These are phyloP conservation scores for Sphaceloma murrayae DNA, from an alignment of 2,329 filamentous ascomycete genomes.

Conservation along the genomic window DNA sequence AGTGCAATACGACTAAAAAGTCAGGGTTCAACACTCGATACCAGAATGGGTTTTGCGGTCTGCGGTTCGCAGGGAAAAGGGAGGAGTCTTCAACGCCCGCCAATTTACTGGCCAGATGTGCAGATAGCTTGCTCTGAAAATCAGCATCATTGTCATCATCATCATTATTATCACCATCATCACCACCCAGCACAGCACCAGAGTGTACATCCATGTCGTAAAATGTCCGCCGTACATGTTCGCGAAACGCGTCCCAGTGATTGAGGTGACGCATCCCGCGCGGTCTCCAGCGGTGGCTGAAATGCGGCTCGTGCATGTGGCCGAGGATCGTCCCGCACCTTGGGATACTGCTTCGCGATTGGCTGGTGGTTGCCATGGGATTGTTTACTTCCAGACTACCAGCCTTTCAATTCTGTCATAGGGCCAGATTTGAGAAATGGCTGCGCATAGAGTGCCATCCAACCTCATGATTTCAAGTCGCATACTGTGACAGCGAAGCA, in stretches of 20 bases:
- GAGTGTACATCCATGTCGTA: background rate
- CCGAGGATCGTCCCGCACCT: background rate
- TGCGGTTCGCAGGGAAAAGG: background rate
- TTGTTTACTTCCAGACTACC: conserved; percentile 1
- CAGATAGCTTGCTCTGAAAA: background rate
- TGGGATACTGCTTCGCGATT: background rate
- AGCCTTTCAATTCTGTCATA: background rate
- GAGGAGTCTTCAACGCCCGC: conserved; percentile 11
- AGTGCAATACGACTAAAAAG: conserved; percentile 2
- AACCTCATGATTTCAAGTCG: conserved; percentile 17
- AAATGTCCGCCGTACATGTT: background rate
- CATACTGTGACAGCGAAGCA: conserved; percentile 4
- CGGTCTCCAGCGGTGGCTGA: too few species aligned
- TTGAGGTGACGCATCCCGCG: background rate
- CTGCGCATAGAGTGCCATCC: conserved; percentile 13
- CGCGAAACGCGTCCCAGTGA: background rate
- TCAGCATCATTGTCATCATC: too few species aligned
- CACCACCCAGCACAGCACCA: too few species aligned
- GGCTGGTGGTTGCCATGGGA: conserved; percentile 1
- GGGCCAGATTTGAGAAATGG: conserved; percentile 9
- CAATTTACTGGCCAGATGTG: conserved; percentile 11
- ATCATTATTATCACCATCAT: too few species aligned
- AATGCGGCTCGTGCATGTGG: too few species aligned
- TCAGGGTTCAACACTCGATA: conserved; percentile 13
- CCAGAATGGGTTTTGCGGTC: too few species aligned